phyloP scores from a whole-genome alignment of 768 basidiomycete species.

The Russula ochroleuca region DNA sequence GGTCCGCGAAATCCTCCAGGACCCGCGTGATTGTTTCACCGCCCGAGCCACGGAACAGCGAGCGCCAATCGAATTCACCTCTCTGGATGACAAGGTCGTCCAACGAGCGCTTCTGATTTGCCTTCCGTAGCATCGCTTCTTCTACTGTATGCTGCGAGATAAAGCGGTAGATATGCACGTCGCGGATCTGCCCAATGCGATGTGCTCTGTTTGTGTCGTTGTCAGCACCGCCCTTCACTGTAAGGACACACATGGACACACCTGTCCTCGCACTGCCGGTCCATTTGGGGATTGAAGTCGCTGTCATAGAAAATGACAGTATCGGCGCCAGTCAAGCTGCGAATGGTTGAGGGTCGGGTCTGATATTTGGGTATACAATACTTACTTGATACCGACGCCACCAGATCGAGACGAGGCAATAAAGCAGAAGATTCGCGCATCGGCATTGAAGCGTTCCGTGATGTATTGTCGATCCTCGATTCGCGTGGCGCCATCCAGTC shows the following conservation, averaged over 20 bases:
- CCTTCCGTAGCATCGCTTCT: slow-evolving; percentile 93
- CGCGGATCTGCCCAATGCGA: slow-evolving; percentile 95
- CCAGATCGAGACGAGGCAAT: slow-evolving; percentile 78
- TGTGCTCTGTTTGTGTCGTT: slow-evolving; percentile 59
- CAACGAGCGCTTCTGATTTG: slow-evolving; percentile 93
- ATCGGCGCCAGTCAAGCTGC: slow-evolving; percentile 78
- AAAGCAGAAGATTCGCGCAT: slow-evolving; percentile 77
- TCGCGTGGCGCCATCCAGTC: slow-evolving; percentile 93
- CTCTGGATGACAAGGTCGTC: slow-evolving; percentile 90
- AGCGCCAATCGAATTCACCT: slow-evolving; percentile 93
- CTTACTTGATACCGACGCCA: slow-evolving; percentile 93
- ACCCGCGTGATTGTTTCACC: slow-evolving; percentile 52
- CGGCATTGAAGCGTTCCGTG: slow-evolving; percentile 84
- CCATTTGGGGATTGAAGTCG: slow-evolving; percentile 98
- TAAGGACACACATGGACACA: slow-evolving; percentile 34
- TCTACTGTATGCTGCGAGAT: slow-evolving; percentile 88
- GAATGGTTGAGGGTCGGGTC: slow-evolving; percentile 20
- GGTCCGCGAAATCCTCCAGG: slow-evolving; percentile 82
- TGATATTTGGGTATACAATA: slow-evolving; percentile 32
- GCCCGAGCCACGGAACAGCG: slow-evolving; percentile 64
- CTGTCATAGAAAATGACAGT: slow-evolving; percentile 98
- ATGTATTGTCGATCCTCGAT: slow-evolving; percentile 91
- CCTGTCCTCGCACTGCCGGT: slow-evolving; percentile 94
- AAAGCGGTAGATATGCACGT: slow-evolving; percentile 95
- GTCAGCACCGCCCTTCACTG: slow-evolving; percentile 11